phyloP scores from a whole-genome alignment of 192 early-diverging fungal species.

The Umbelopsis sp. region DNA sequence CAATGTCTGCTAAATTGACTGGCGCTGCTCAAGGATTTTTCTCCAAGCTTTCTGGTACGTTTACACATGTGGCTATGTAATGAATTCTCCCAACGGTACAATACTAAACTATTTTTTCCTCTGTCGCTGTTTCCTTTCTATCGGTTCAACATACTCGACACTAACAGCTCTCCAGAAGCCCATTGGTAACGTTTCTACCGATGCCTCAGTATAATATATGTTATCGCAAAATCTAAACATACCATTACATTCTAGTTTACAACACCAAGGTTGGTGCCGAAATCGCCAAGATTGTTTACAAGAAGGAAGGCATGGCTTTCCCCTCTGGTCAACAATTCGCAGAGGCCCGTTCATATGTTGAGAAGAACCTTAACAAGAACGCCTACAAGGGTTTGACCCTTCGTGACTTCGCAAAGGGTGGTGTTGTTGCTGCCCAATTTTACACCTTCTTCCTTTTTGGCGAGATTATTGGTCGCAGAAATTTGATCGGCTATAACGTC shows the following conservation, averaged over 20 bases:
- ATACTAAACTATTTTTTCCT: neutral
- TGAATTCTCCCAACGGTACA: neutral
- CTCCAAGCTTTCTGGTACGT: conserved; percentile 32
- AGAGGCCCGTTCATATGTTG: conserved; percentile 46
- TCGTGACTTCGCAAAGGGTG: conserved; percentile 50
- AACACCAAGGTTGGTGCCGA: conserved; percentile 58
- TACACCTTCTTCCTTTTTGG: conserved; percentile 64
- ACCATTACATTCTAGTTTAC: conserved; percentile 31
- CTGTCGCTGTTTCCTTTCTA: neutral
- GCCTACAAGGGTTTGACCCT: conserved; percentile 48
- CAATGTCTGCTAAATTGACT: conserved; percentile 31
- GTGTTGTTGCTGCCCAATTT: conserved; percentile 54
- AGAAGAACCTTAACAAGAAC: conserved; percentile 42
- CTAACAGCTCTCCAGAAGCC: conserved; percentile 35
- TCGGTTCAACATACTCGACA: neutral
- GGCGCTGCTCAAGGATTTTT: conserved; percentile 23
- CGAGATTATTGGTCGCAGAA: conserved; percentile 66
- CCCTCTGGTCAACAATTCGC: conserved; percentile 51
- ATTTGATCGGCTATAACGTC: conserved; percentile 63
- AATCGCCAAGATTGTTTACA: conserved; percentile 66
- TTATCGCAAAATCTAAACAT: neutral
- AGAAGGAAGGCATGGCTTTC: conserved; percentile 59
- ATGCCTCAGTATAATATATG: neutral
- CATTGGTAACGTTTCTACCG: conserved; percentile 14
- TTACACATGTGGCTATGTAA: neutral